Evolutionary conservation across 2,329 filamentous ascomycete genomes (phyloP).

Genomic region (Hypoxylon sp.): DNA sequence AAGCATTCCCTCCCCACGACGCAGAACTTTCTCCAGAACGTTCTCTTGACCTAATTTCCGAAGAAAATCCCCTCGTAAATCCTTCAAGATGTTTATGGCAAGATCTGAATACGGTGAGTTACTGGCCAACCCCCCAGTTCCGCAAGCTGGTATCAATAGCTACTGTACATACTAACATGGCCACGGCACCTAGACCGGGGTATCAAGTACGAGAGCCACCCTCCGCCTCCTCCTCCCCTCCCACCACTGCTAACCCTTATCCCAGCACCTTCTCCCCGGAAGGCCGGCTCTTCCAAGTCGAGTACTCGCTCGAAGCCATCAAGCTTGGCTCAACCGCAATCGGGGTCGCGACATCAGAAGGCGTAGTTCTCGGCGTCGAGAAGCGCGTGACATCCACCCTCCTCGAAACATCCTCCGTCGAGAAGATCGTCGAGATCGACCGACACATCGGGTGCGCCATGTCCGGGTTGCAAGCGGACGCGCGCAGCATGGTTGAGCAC

Average conservation of each 20-base stretch:
- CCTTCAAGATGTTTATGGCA: constrained; percentile 96
- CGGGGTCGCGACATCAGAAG: constrained; percentile 94
- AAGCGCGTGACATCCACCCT: constrained; percentile 98
- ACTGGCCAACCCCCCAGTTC: constrained; percentile 45
- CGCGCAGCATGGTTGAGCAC: constrained; percentile 97
- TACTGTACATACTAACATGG: constrained; percentile 40
- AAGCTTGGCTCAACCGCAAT: constrained; percentile 99
- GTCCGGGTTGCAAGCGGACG: constrained; percentile 97
- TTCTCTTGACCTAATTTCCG: constrained; percentile 9
- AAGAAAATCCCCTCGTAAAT: constrained; percentile 51
- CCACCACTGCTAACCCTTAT: constrained; percentile 37
- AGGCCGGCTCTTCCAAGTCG: constrained; percentile 99
- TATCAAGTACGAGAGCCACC: constrained; percentile 81
- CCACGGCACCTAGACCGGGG: constrained; percentile 81
- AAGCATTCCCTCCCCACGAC: constrained; percentile 21
- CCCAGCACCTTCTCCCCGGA: constrained; percentile 97
- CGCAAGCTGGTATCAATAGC: constrained; percentile 27
- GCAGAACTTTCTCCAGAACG: neutral
- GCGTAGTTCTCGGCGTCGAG: constrained; percentile 96
- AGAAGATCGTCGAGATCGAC: constrained; percentile 99
- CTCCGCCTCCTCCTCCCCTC: constrained; percentile 12
- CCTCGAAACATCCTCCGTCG: constrained; percentile 96
- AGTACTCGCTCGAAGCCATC: constrained; percentile 99
- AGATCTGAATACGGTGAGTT: constrained; percentile 99
- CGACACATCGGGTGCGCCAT: constrained; percentile 99